Evolutionary conservation across 2,329 filamentous ascomycete species (phyloP).

Genomic region (Penicillium italicum): DNA sequence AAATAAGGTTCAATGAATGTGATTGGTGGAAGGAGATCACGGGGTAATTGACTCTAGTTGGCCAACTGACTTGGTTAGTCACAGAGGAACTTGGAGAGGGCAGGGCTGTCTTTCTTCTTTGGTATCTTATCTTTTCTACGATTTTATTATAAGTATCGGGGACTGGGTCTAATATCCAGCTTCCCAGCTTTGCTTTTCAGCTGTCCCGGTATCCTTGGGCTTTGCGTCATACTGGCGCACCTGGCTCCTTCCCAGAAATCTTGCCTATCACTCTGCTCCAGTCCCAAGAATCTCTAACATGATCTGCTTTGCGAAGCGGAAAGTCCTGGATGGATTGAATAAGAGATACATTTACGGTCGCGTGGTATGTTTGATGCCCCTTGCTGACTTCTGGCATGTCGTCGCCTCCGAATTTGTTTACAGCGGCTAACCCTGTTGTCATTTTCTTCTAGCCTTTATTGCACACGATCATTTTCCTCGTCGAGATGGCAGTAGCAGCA

Average conservation of each 20-base stretch:
- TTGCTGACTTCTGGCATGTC: not conserved
- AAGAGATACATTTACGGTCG: slow-evolving; percentile 48
- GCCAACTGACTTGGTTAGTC: slow-evolving; percentile 13
- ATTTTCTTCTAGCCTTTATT: slow-evolving; percentile 67
- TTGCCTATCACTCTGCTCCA: slow-evolving; percentile 25
- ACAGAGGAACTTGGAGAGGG: not conserved
- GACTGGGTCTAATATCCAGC: not conserved
- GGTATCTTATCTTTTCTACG: not conserved
- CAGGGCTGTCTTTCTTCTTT: not conserved
- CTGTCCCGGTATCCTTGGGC: slow-evolving; percentile 3
- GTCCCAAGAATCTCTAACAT: slow-evolving; percentile 30
- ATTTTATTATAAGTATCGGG: not conserved
- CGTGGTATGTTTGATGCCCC: slow-evolving; percentile 34
- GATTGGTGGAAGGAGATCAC: slow-evolving; percentile 5
- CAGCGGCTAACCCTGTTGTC: slow-evolving; percentile 14
- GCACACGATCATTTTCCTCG: slow-evolving; percentile 76
- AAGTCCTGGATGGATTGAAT: slow-evolving; percentile 45
- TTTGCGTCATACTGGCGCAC: slow-evolving; percentile 43
- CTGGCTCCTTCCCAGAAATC: slow-evolving; percentile 21
- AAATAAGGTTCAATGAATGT: not conserved
- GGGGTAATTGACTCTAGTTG: slow-evolving; percentile 7
- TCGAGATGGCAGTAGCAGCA: slow-evolving; percentile 83
- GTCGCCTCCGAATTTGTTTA: not conserved
- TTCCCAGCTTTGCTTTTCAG: not conserved
- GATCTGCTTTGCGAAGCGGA: slow-evolving; percentile 41